Evolutionary conservation across 352 stramenopile genomes (phyloP).

Genomic region (Phytopythium delawarense): DNA sequence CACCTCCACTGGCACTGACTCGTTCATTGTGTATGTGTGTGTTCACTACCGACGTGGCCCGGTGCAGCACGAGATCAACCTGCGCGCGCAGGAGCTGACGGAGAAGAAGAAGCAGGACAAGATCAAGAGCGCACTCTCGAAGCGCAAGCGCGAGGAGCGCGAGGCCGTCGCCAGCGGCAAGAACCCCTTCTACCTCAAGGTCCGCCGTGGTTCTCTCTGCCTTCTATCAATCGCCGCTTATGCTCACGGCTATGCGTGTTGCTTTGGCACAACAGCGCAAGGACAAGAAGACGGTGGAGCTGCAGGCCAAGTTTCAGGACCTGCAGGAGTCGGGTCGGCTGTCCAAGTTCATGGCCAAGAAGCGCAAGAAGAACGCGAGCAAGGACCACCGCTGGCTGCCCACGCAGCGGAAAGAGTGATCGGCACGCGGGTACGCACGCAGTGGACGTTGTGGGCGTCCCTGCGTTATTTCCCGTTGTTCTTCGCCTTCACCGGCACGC

Average conservation of each 20-base stretch:
- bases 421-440: background rate
- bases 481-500: background rate
- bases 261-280: conserved; percentile 46
- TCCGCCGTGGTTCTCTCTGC: conserved; percentile 9
- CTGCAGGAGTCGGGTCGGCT: conserved; percentile 85
- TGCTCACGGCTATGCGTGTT: background rate
- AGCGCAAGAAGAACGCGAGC: conserved; percentile 91
- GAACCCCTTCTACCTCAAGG: conserved; percentile 89
- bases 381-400: conserved; percentile 92
- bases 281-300: conserved; percentile 89
- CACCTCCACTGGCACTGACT: background rate
- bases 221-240: background rate
- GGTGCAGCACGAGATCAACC: conserved; percentile 58
- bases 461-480: background rate
- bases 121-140: conserved; percentile 60
- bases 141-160: conserved; percentile 84
- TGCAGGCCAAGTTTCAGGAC: conserved; percentile 90
- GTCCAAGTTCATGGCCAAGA: conserved; percentile 92
- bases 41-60: background rate
- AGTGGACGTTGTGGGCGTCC: background rate
- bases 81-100: conserved; percentile 59
- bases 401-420: conserved; percentile 59
- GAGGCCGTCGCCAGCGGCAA: conserved; percentile 89
- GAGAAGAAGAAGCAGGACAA: conserved; percentile 77
- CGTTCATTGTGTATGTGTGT: background rate